Base-by-base conservation (phyloP, 2,329 filamentous ascomycete genomes). In the Tolypocladium cylindrosporum region DNA sequence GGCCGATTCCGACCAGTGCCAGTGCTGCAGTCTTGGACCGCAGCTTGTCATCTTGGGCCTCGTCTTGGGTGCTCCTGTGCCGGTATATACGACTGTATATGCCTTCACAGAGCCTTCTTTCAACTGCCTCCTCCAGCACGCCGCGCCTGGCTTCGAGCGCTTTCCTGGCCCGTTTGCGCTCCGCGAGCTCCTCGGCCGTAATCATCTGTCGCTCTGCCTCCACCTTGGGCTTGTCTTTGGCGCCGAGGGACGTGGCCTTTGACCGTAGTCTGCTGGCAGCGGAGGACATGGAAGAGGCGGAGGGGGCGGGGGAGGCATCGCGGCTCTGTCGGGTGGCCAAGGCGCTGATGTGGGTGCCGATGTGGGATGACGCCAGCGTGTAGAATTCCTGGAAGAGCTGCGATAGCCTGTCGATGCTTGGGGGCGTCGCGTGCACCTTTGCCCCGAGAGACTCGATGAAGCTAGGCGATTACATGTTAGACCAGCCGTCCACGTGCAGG, bases 361-460 rank as follows among this genome's bases (percentile, higher is more conserved):
- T 92, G 65, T 94, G 90, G 2, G 85, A 81, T 13, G 91, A 88
- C 27, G 92, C 90, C 58, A 86, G 82, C 48, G 82, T 77, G 69
- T 99, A 99, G 71, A 97, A 99, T 58, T 96, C 91, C 73, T 99
- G 94, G 69, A 97, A 97, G 56, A 94, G 80, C n/a, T 84, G 81
- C 10, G 91, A 88, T 19, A 97, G 80, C 61, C 83, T 87, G 54
- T 96, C 91, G 67, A 95, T 88, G 52, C 84, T 89, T 1, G 94
- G 87, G 6, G 94, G 94, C 6, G 85, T 86, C 2, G 89, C 84
- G 67, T 97, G 89, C 39, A 95, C 87, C 77, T 90, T 96, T 65
- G 90, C 90, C 54, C 86, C 89, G 34, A 99, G 77, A 8, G 91
- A 93, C 61, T 96, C 91, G 67, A 97, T 87, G 69, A 99, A 99